Conservation (phyloP, 2,329 filamentous ascomycete species). For the Fusarium verrucosum region DNA sequence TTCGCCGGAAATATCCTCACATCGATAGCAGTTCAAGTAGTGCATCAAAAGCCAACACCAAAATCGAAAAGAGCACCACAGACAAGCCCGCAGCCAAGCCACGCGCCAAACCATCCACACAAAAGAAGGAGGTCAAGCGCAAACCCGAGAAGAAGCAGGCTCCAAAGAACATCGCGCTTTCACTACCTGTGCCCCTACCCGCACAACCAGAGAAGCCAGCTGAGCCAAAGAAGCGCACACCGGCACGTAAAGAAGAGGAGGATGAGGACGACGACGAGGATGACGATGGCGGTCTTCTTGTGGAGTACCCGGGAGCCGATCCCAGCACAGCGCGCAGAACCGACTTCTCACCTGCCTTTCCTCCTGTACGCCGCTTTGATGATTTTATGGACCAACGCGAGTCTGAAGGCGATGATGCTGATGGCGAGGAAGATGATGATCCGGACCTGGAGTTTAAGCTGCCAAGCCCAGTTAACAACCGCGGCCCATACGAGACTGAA, state of each 20-base stretch:
- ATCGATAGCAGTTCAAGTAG: conserved; percentile 54
- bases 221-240: conserved; percentile 44
- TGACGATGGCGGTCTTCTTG: conserved; percentile 65
- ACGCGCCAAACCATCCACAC: conserved; percentile 37
- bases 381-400: conserved; percentile 61
- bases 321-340: conserved; percentile 47
- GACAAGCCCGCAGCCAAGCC: conserved; percentile 42
- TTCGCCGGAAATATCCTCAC: conserved; percentile 74
- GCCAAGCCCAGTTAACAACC: conserved; percentile 61
- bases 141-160: conserved; percentile 51
- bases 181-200: conserved; percentile 48
- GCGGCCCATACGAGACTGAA: conserved; percentile 40
- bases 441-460: conserved; percentile 62
- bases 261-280: conserved; percentile 66
- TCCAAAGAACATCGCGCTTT: conserved; percentile 48
- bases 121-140: conserved; percentile 46
- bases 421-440: conserved; percentile 59
- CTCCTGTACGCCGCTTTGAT: conserved; percentile 60
- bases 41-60: conserved; percentile 27
- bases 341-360: conserved; percentile 62
- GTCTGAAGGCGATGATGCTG: conserved; percentile 57
- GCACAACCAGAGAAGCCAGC: conserved; percentile 30
- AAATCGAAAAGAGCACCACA: conserved; percentile 11
- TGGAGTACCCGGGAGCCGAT: conserved; percentile 68
- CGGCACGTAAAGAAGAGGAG: conserved; percentile 58